A percentile compares a stretch with the other conserved stretches of the same genome.
Conservation (phyloP, 768 basidiomycete genomes). For the Russula virescens region DNA sequence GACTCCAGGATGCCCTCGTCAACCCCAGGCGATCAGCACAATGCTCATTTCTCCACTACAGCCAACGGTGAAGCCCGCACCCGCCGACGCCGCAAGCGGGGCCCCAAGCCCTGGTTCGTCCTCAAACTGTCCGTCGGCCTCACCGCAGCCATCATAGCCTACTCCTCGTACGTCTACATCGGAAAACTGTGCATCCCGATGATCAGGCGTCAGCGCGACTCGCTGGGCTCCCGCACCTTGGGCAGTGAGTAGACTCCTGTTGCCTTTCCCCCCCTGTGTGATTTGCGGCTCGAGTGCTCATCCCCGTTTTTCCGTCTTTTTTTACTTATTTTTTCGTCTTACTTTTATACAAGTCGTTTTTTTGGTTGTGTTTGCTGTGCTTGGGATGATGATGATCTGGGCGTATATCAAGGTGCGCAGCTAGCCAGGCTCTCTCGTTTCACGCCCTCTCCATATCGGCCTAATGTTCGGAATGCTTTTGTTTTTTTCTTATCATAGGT, state of each 20-base stretch:
- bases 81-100: constrained; percentile 7
- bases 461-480: neutral
- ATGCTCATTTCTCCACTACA: neutral
- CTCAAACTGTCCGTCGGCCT: constrained; percentile 63
- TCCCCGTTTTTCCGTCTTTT: no score
- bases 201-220: constrained; percentile 43
- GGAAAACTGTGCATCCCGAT: constrained; percentile 65
- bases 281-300: neutral
- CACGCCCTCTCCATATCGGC: neutral
- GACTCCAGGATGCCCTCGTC: neutral
- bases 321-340: neutral
- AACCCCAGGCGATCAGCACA: neutral
- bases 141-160: constrained; percentile 54
- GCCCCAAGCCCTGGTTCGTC: constrained; percentile 64
- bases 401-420: constrained; percentile 62
- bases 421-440: neutral
- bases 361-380: constrained; percentile 53
- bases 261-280: no score
- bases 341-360: constrained; percentile 47
- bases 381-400: constrained; percentile 74
- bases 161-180: constrained; percentile 74
- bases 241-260: constrained; percentile 55
- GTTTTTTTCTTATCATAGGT: constrained; percentile 40
- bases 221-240: constrained; percentile 43
- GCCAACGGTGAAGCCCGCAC: neutral